These are phyloP conservation scores for Aspergillus chevalieri DNA, from an alignment of 2,329 filamentous ascomycete genomes.

Conservation along the genomic window DNA sequence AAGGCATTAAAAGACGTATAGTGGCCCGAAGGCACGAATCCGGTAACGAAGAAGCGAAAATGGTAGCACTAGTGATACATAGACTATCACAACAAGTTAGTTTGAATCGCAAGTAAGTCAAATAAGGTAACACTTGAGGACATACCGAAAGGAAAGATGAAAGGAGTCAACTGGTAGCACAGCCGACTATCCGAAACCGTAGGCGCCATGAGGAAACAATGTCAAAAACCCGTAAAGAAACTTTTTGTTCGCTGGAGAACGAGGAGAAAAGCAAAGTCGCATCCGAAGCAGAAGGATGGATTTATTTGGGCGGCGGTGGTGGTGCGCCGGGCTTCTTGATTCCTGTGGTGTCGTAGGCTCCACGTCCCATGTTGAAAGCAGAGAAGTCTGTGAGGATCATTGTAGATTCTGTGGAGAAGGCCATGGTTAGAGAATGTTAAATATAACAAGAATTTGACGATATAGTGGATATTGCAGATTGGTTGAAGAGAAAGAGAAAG, in stretches of 20 bases:
- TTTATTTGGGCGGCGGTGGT: constrained; percentile 39
- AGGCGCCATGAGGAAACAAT: not conserved
- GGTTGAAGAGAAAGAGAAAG: constrained; percentile 1
- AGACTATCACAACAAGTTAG: not conserved
- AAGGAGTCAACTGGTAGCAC: constrained; percentile 1
- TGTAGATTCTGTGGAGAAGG: constrained; percentile 24
- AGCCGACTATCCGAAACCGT: not conserved
- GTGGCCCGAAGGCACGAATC: not conserved
- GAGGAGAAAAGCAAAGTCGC: constrained; percentile 10
- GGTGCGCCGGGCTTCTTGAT: constrained; percentile 43
- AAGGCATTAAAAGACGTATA: constrained; percentile 2
- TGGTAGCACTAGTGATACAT: constrained; percentile 7
- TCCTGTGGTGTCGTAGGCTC: constrained; percentile 48
- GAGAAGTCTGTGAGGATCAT: constrained; percentile 39
- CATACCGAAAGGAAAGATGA: not conserved
- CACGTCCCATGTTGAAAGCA: constrained; percentile 46
- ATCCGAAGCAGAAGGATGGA: not conserved
- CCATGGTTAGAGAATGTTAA: constrained; percentile 23
- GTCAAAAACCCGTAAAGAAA: constrained; percentile 1
- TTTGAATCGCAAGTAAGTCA: not conserved
- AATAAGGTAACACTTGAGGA: not conserved
- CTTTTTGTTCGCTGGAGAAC: constrained; percentile 19
- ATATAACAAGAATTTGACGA: not conserved
- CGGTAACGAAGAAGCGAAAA: constrained; percentile 4
- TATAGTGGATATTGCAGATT: not conserved